phyloP scores from a whole-genome alignment of 768 basidiomycete genomes.

The Holtermanniella nyarrowii region DNA sequence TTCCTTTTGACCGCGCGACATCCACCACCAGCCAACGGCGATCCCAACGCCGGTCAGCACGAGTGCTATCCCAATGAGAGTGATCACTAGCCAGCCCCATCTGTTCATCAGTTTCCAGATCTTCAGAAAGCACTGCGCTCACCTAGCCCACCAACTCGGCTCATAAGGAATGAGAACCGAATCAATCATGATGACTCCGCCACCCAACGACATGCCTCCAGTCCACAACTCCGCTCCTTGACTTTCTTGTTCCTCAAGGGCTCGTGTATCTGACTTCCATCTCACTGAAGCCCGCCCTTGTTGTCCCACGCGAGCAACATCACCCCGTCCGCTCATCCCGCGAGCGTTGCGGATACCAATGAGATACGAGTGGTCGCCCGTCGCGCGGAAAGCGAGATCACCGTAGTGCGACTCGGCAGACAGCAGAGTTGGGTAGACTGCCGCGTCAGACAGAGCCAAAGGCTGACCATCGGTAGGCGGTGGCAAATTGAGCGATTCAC shows the following conservation, averaged over 20 bases:
- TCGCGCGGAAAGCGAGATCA: conserved; percentile 63
- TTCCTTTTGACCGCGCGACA: conserved; percentile 50
- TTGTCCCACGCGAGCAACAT: conserved; percentile 41
- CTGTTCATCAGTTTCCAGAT: conserved; percentile 6
- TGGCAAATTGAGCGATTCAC: conserved; percentile 9
- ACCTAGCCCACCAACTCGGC: conserved; percentile 73
- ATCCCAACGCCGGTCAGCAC: conserved; percentile 64
- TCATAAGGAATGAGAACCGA: conserved; percentile 70
- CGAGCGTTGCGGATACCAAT: conserved; percentile 45
- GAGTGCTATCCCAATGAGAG: conserved; percentile 54
- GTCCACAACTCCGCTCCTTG: conserved; percentile 55
- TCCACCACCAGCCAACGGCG: conserved; percentile 53
- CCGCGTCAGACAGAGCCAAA: conserved; percentile 57
- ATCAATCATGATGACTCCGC: conserved; percentile 84
- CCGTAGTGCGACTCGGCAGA: conserved; percentile 53
- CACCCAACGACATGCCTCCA: conserved; percentile 71
- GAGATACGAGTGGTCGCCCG: conserved; percentile 40
- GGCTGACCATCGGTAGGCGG: conserved; percentile 57
- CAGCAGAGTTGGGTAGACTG: conserved; percentile 65
- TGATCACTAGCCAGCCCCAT: conserved; percentile 48
- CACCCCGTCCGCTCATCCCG: conserved; percentile 42
- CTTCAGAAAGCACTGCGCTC: conserved; percentile 42
- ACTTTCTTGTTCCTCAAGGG: neutral
- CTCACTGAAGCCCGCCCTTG: conserved; percentile 49
- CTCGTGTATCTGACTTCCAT: conserved; percentile 26